Evolutionary conservation across 2,329 filamentous ascomycete genomes (phyloP), one percentile per base, ranked within the genome.

Genomic region (Hirsutella thompsonii): DNA sequence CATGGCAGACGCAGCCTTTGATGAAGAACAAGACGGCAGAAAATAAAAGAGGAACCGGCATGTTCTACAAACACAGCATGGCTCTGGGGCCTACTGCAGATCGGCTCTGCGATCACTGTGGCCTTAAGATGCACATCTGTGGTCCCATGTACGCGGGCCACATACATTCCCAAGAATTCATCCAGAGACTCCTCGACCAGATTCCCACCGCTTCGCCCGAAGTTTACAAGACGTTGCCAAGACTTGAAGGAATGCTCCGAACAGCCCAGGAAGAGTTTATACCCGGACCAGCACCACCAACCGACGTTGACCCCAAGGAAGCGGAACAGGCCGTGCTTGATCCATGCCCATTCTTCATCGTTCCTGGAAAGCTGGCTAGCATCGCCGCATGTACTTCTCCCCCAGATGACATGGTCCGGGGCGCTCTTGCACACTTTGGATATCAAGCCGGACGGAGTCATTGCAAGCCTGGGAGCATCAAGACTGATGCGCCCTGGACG

Each of bases 61-160:
- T 70, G 2, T 85, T 80, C 51, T 90, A 83, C 64, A 94, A 95
- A 56, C 81, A 93, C 55, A 70, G 72, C 1, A 78, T 89, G 47
- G 74, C 82, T 1, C 70, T 82, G 53, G 89, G 72, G 0, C 87
- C 89, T 1, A 72, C 75, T 1, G 66, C 75, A 4, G 72, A 78
- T 43, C 69, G 72, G 14, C 63, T 70, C 32, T 98, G 92, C 59
- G 72, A 79, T 44, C 87, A 96, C 58, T 98, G 92, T 56, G 84
- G 82, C 8, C 79, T 74, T 55, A 90, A 83, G 56, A 93, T 82
- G 62, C 92, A 96, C 59, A 60, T 96, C 13, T 83, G 79, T 4
- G 92, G 92, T 2, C 92, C 92, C 1, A 96, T 98, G 90, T 98
- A 89, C 66, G 89, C 77, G 28, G 92, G 92, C 1, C 83, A 83